Evolutionary conservation across 176 grass and related monocot genomes (phyloP).

Genomic region (Bonia amplexicaulis): DNA sequence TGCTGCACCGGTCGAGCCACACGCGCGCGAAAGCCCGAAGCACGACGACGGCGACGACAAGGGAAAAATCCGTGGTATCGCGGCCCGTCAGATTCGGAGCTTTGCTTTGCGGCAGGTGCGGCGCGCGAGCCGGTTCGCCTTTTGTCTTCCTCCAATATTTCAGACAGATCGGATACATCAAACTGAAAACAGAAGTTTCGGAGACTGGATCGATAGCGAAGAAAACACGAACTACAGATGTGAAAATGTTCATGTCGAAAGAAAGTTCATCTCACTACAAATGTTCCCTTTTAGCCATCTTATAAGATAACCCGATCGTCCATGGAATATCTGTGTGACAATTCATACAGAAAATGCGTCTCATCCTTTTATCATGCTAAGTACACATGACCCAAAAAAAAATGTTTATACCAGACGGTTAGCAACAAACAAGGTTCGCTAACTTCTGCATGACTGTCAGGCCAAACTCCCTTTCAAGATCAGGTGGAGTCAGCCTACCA

Average conservation of each 20-base stretch:
- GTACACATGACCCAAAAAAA: background rate
- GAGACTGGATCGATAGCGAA: background rate
- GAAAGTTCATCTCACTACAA: background rate
- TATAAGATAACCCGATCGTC: background rate
- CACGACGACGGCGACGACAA: no score
- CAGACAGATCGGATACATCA: no score
- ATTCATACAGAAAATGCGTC: background rate
- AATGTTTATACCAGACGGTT: background rate
- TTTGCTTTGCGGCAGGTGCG: no score
- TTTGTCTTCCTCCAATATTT: no score
- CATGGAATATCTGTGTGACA: background rate
- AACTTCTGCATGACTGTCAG: slow-evolving; percentile 38
- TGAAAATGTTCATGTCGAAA: background rate
- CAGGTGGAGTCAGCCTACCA: slow-evolving; percentile 84
- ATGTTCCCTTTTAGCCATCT: background rate
- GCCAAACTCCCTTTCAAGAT: slow-evolving; percentile 95
- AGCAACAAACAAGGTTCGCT: background rate
- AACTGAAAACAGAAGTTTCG: background rate
- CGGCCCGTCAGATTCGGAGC: no score
- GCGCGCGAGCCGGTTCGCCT: no score
- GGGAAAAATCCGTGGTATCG: no score
- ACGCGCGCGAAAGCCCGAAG: no score
- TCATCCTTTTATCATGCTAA: background rate
- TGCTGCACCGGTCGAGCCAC: no score
- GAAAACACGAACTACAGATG: background rate